Evolutionary conservation across 2,329 filamentous ascomycete species (phyloP).

Genomic region (Ilyonectria mors-panacis): DNA sequence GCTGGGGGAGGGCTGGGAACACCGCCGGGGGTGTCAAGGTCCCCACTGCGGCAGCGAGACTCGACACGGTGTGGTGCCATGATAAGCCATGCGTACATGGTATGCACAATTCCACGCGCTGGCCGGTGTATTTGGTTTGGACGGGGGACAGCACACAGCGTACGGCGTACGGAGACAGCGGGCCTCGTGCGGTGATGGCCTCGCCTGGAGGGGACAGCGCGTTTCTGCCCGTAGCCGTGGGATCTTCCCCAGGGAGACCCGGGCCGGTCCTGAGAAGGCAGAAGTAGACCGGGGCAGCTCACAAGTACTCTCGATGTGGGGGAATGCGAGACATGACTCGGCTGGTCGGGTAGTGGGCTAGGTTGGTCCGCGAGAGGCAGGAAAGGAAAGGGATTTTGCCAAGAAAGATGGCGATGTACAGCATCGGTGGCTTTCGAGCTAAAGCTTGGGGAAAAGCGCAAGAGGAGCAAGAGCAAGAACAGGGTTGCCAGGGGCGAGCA

Average conservation of each 20-base stretch:
- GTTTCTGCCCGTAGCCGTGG: neutral
- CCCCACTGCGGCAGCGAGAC: constrained; percentile 37
- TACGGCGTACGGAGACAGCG: neutral
- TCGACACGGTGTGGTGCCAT: constrained; percentile 38
- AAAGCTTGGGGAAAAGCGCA: neutral
- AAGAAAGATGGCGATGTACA: constrained; percentile 30
- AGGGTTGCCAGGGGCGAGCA: constrained; percentile 16
- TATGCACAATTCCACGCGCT: constrained; percentile 4
- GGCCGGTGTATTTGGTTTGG: neutral
- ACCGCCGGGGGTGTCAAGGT: constrained; percentile 29
- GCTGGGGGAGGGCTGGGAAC: constrained; percentile 28
- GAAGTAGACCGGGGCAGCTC: constrained; percentile 34
- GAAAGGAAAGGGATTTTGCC: constrained; percentile 16
- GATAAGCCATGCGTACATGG: constrained; percentile 37
- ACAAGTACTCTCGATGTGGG: constrained; percentile 41
- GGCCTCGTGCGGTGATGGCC: neutral
- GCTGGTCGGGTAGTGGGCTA: constrained; percentile 28
- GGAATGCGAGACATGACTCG: constrained; percentile 45
- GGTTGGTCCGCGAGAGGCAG: neutral
- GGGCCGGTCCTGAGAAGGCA: constrained; percentile 20
- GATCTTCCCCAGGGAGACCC: constrained; percentile 9
- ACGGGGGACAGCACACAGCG: neutral
- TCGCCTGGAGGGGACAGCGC: constrained; percentile 2
- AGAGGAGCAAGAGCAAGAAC: neutral
- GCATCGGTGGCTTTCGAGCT: constrained; percentile 13